These are phyloP conservation scores for Fusarium sp. DNA, from an alignment of 2,329 filamentous ascomycete species.

Conservation along the genomic window DNA sequence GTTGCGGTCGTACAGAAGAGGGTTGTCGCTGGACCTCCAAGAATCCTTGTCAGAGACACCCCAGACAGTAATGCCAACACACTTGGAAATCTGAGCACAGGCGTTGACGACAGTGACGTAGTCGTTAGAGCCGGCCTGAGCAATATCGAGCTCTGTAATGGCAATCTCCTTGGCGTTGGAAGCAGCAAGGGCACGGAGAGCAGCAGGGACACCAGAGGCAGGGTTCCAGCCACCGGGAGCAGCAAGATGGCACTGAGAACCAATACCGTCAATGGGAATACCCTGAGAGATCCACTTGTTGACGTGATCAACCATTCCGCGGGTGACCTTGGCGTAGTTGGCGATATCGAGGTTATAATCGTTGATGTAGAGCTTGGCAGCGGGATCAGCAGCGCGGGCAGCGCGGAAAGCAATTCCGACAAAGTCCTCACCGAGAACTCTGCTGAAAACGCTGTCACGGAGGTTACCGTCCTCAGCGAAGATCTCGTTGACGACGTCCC, in stretches of 20 bases:
- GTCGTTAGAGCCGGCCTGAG: constrained; percentile 66
- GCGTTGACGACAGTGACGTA: constrained; percentile 70
- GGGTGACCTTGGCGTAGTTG: constrained; percentile 69
- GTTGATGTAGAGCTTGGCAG: constrained; percentile 81
- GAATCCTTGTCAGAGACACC: constrained; percentile 60
- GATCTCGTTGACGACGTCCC: constrained; percentile 75
- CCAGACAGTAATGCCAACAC: constrained; percentile 76
- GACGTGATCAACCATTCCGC: constrained; percentile 69
- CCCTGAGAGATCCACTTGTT: constrained; percentile 73
- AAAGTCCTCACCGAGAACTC: constrained; percentile 77
- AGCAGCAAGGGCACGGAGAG: constrained; percentile 66
- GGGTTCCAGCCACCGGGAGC: constrained; percentile 55
- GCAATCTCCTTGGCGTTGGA: constrained; percentile 69
- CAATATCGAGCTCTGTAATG: constrained; percentile 78
- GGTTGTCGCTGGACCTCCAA: constrained; percentile 56
- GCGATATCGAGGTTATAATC: constrained; percentile 77
- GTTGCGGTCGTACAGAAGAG: constrained; percentile 66
- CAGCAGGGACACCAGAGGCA: constrained; percentile 64
- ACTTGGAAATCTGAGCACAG: constrained; percentile 70
- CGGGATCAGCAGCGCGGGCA: constrained; percentile 74
- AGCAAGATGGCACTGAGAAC: constrained; percentile 68
- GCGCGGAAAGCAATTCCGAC: constrained; percentile 78
- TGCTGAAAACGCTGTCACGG: constrained; percentile 73
- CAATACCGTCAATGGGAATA: constrained; percentile 64
- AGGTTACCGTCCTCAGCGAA: constrained; percentile 72